Evolutionary conservation across 2,329 filamentous ascomycete species (phyloP), one percentile per base, ranked within the genome.

Genomic region (Trichoderma cornu-damae): DNA sequence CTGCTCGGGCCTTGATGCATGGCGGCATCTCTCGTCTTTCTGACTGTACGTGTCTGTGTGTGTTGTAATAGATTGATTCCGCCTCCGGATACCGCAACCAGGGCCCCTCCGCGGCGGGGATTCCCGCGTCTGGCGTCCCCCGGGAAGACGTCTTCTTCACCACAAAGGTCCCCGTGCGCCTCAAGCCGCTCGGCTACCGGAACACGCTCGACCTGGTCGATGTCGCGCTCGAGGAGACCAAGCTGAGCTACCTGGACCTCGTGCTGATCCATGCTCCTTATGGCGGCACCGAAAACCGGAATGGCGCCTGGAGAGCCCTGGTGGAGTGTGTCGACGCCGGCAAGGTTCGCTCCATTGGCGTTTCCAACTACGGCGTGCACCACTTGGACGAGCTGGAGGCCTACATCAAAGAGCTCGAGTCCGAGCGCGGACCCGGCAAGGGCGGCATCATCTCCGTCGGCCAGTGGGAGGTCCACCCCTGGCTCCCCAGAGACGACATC

Each of bases 391-490:
- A 86, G 69, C 72, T 86, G 28, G 79, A 84, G 69, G 67, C 66
- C 56, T 78, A 84, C 69, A 85, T 84, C 58, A 74, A 73, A 53
- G 81, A 86, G 69, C 79, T 86, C 0, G 86, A 88, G 65, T 67
- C 69, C 16, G 82, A 83, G 69, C 79, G 81, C 42, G 79, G 82
- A 1, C 73, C 76, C 58, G 86, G 85, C 8, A 85, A 83, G 63
- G 85, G 83, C 43, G 89, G 89, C 22, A 76, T 89, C 38, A 80
- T 96, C 66, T 88, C 86, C 60, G 88, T 96, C 35, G 91, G 90
- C 38, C 92, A 96, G 73, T 90, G 88, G 72, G 92, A 96, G 73
- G 75, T 96, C 9, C 92, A 96, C 72, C 92, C 92, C 1, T 96
- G 90, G 91, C 83, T 91, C 40, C 79, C 85, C 7, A 79, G 91